Evolutionary conservation across 352 stramenopile genomes (phyloP).

Genomic region (Pythium insidiosum): DNA sequence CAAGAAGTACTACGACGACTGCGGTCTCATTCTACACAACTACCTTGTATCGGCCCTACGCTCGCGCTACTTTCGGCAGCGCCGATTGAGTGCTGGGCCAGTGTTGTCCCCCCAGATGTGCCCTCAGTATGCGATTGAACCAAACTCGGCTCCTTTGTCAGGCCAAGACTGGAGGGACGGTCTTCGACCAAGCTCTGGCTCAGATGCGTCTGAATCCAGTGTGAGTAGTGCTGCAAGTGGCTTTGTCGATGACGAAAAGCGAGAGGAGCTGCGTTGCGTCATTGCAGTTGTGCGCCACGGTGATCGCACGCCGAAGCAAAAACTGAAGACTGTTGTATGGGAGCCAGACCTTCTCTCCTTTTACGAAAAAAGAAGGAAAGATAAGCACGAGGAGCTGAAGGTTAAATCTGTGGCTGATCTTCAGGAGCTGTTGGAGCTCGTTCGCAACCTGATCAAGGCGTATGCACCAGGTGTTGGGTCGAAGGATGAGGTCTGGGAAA

Average conservation of each 20-base stretch:
- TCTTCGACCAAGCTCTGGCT: constrained; percentile 46
- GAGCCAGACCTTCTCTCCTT: constrained; percentile 81
- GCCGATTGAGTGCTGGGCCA: constrained; percentile 38
- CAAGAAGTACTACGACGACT: constrained; percentile 99
- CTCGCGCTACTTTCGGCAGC: constrained; percentile 70
- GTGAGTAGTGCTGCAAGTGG: constrained; percentile 48
- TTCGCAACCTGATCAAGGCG: constrained; percentile 73
- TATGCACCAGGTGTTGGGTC: constrained; percentile 71
- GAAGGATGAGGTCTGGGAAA: constrained; percentile 82
- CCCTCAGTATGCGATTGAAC: constrained; percentile 71
- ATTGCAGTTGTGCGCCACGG: constrained; percentile 98
- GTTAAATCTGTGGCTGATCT: constrained; percentile 77
- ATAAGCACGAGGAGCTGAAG: constrained; percentile 82
- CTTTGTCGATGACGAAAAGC: constrained; percentile 56
- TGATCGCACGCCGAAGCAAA: constrained; percentile 99
- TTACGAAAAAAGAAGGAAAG: constrained; percentile 62
- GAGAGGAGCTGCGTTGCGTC: constrained; percentile 97
- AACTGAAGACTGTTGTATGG: constrained; percentile 93
- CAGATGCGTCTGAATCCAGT: constrained; percentile 61
- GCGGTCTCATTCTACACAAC: constrained; percentile 92
- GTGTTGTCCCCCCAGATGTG: constrained; percentile 51
- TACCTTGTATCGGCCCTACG: constrained; percentile 77
- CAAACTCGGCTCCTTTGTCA: constrained; percentile 3
- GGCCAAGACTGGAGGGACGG: constrained; percentile 17
- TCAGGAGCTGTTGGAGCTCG: constrained; percentile 73